Base-by-base conservation (phyloP, 2,329 filamentous ascomycete genomes). In the Colletotrichum tamarilloi region DNA sequence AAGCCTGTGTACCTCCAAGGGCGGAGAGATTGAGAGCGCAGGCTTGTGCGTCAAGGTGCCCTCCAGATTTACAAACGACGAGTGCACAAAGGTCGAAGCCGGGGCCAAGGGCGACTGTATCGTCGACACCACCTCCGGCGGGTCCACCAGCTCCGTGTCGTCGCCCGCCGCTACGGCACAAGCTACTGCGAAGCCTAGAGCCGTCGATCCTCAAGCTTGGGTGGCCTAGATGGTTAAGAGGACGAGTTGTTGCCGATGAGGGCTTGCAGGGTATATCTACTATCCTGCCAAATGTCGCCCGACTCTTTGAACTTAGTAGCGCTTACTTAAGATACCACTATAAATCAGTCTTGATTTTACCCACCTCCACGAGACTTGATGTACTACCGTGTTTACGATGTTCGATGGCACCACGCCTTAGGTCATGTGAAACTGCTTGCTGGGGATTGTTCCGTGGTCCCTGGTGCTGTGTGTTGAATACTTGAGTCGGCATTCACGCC, bases 21-120 rank as follows among this genome's bases (percentile, higher is more conserved):
- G 66, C 7, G 66, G 66, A 1, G 19, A 22, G 12, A 7, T 14
- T 6, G 66, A 46, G 32, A n/a, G 19, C 2, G 5, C 4, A n/a
- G 46, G 55, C 28, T 52, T 68, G 0, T 68, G 66, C 32, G 32
- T 68, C 58, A 56, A 68, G 30, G 30, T 53, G 5, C 26, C 66
- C 6, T 62, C 49, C 0, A 53, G 46, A 9, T 62, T 68, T 49
- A 62, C 66, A 1, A 11, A 68, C 32, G 46, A 55, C 26, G 66
- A 68, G 19, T 68, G 66, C 24, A 58, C 30, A 16, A 62, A 42
- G 26, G 32, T 68, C 1, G 46, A 68, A 26, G 57, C 59, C 22
- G 66, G 66, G 4, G 1, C 66, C 16, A 62, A 16, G 16, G 66
- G 66, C 1, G 58, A 68, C 5, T 68, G 66, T 24, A 68, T 68